Evolutionary conservation across 1,139 yeast species (phyloP).

Genomic region (Suhomyces panamericanus): DNA sequence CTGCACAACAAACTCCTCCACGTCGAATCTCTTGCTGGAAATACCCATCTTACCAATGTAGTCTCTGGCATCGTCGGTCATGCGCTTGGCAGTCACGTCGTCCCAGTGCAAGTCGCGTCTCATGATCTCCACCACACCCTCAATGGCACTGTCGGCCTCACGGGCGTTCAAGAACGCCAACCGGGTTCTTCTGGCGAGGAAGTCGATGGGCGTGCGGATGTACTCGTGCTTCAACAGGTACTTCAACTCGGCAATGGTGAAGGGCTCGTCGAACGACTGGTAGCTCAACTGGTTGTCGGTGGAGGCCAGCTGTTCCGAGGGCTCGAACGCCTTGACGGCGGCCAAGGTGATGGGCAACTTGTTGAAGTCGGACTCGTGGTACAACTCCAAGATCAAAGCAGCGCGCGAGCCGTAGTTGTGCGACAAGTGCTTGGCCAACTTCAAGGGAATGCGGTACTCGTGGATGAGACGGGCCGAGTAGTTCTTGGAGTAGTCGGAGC

Average conservation of each 20-base stretch:
- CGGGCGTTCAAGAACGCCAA: slow-evolving; percentile 88
- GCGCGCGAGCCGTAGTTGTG: slow-evolving; percentile 91
- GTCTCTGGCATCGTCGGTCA: slow-evolving; percentile 53
- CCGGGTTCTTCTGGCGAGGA: slow-evolving; percentile 91
- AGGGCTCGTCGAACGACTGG: slow-evolving; percentile 74
- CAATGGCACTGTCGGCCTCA: slow-evolving; percentile 79
- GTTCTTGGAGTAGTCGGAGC: slow-evolving; percentile 64
- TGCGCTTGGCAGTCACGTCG: slow-evolving; percentile 54
- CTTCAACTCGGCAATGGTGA: slow-evolving; percentile 86
- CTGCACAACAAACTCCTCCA: slow-evolving; percentile 27
- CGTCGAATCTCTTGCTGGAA: slow-evolving; percentile 39
- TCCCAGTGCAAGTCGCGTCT: slow-evolving; percentile 78
- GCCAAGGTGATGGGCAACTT: slow-evolving; percentile 66
- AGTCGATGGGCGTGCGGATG: slow-evolving; percentile 84
- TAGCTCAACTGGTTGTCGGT: slow-evolving; percentile 41
- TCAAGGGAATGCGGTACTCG: slow-evolving; percentile 70
- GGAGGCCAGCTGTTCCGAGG: slow-evolving; percentile 36
- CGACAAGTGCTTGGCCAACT: slow-evolving; percentile 79
- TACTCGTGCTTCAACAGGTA: slow-evolving; percentile 84
- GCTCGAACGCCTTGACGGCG: slow-evolving; percentile 35
- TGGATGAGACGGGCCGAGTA: slow-evolving; percentile 81
- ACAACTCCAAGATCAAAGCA: slow-evolving; percentile 70
- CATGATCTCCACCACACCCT: slow-evolving; percentile 85
- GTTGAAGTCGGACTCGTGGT: slow-evolving; percentile 52
- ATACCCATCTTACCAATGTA: slow-evolving; percentile 65